These are phyloP conservation scores for Colletotrichum trifolii DNA, from an alignment of 2,329 filamentous ascomycete genomes.

Conservation along the genomic window DNA sequence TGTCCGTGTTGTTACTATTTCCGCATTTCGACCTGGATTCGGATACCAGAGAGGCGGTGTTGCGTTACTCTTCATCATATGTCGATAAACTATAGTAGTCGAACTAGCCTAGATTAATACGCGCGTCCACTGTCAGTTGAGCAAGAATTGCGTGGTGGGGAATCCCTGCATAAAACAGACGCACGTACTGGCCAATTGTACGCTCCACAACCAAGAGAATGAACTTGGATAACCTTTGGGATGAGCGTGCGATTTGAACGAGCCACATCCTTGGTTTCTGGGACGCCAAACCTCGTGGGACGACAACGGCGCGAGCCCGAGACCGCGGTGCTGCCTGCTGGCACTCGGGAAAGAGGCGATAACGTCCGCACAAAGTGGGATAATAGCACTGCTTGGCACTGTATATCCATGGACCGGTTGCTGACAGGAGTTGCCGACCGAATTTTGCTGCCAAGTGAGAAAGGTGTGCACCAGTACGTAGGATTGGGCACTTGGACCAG, in stretches of 20 bases:
- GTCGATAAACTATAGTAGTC: background rate
- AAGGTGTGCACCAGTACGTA: background rate
- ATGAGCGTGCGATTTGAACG: slow-evolving; percentile 6
- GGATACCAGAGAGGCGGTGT: no score
- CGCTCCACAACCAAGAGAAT: no score
- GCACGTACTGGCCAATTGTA: no score
- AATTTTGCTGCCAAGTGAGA: no score
- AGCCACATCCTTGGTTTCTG: slow-evolving; percentile 18
- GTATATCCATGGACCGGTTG: no score
- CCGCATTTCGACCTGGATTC: no score
- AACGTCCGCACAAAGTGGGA: background rate
- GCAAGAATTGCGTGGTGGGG: background rate
- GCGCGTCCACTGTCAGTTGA: background rate
- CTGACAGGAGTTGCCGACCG: no score
- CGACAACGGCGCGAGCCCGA: slow-evolving; percentile 18
- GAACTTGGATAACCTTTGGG: slow-evolving; percentile 6
- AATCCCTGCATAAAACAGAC: no score
- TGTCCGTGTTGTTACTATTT: background rate
- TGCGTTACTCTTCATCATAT: background rate
- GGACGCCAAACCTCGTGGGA: slow-evolving; percentile 9
- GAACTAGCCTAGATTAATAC: slow-evolving; percentile 1
- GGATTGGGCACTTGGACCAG: slow-evolving; percentile 12
- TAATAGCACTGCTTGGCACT: no score
- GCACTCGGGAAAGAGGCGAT: slow-evolving; percentile 15
- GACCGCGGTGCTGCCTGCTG: slow-evolving; percentile 21